Percentiles rank a stretch among this genome's conserved stretches.
phyloP scores from a whole-genome alignment of 306 rosid genomes.

The Arachis stenosperma region DNA sequence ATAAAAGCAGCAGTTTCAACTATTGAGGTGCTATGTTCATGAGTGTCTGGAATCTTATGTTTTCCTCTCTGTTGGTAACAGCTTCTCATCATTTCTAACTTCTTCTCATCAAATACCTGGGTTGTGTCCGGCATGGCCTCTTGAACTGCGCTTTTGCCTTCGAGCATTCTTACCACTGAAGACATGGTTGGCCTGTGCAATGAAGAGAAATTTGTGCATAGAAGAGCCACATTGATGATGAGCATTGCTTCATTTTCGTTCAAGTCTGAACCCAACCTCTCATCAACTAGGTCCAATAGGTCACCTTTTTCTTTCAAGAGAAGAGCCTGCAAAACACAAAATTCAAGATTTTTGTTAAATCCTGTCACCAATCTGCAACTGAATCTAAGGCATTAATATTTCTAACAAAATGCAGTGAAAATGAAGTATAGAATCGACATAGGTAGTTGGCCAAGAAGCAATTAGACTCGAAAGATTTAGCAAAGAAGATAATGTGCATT shows the following conservation, averaged over 20 bases:
- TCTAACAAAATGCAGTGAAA: background rate
- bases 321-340: conserved; percentile 27
- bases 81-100: conserved; percentile 23
- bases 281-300: conserved; percentile 48
- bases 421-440: background rate
- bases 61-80: conserved; percentile 18
- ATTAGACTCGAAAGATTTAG: background rate
- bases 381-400: background rate
- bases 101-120: conserved; percentile 34
- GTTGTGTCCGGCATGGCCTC: conserved; percentile 36
- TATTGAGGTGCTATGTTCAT: conserved; percentile 35
- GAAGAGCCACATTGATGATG: conserved; percentile 50
- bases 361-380: background rate
- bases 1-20: conserved; percentile 30
- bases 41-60: background rate
- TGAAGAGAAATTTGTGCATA: conserved; percentile 45
- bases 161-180: conserved; percentile 49
- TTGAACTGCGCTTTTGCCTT: conserved; percentile 37
- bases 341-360: background rate
- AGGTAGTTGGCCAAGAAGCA: background rate
- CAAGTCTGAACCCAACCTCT: conserved; percentile 38
- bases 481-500: background rate
- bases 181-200: conserved; percentile 47
- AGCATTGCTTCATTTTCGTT: conserved; percentile 34
- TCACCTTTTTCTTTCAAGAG: conserved; percentile 44